These are phyloP conservation scores for Aspergillus viridinutans DNA, from an alignment of 2,329 filamentous ascomycete species.

Conservation along the genomic window DNA sequence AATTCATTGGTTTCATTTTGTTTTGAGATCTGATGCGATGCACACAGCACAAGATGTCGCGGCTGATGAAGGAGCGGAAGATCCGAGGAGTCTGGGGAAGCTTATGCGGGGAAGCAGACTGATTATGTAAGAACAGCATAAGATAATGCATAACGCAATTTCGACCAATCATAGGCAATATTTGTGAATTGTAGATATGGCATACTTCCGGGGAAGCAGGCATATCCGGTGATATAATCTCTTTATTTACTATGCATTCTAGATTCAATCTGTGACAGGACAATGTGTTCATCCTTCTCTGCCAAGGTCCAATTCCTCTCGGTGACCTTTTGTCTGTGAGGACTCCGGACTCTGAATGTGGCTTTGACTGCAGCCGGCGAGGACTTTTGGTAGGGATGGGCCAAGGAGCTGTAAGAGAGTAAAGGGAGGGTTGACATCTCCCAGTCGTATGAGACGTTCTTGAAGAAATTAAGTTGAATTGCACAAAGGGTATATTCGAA, in stretches of 20 bases:
- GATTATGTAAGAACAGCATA: neutral
- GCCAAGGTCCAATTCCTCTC: neutral
- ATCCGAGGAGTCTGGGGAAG: neutral
- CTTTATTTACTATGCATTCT: neutral
- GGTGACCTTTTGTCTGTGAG: neutral
- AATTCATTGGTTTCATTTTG: neutral
- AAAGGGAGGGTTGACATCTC: too few species aligned
- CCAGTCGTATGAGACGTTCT: too few species aligned
- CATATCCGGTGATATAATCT: too few species aligned
- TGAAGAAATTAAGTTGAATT: too few species aligned
- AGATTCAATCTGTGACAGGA: neutral
- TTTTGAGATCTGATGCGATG: neutral
- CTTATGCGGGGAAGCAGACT: neutral
- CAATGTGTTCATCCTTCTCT: slow-evolving; percentile 4
- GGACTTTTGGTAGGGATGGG: neutral
- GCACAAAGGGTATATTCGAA: neutral
- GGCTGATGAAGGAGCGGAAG: neutral
- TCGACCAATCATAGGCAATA: too few species aligned
- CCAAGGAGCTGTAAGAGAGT: too few species aligned
- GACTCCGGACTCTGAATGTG: neutral
- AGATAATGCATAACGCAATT: too few species aligned
- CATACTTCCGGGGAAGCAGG: too few species aligned
- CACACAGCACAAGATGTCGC: neutral
- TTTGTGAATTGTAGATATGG: too few species aligned
- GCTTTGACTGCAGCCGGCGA: slow-evolving; percentile 4